Percentiles rank a stretch among this genome's conserved stretches.
phyloP scores from a whole-genome alignment of 768 basidiomycete genomes.

The Boletus reticuloceps region DNA sequence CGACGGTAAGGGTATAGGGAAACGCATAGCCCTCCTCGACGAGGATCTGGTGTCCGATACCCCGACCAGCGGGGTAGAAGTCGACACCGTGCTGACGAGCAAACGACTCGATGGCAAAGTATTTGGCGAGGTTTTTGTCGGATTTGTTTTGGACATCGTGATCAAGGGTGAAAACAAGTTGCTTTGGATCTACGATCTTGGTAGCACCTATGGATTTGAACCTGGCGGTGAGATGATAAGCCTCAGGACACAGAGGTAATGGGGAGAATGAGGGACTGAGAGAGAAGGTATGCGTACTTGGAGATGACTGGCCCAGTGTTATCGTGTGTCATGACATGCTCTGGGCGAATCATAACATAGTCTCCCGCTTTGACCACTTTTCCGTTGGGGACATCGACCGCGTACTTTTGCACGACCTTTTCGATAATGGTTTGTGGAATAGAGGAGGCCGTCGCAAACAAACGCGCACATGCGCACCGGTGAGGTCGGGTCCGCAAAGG shows the following conservation, averaged over 20 bases:
- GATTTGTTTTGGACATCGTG: slow-evolving; percentile 98
- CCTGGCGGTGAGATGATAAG: slow-evolving; percentile 38
- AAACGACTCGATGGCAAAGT: slow-evolving; percentile 87
- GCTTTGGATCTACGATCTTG: slow-evolving; percentile 71
- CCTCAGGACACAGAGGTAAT: not conserved
- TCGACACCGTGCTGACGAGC: slow-evolving; percentile 83
- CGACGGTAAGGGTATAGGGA: slow-evolving; percentile 92
- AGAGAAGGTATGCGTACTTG: slow-evolving; percentile 57
- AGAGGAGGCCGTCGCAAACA: slow-evolving; percentile 33
- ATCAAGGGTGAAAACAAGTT: slow-evolving; percentile 95
- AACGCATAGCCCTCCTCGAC: slow-evolving; percentile 99
- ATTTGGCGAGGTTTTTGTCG: slow-evolving; percentile 86
- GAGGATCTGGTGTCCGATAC: slow-evolving; percentile 96
- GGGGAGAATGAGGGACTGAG: not conserved
- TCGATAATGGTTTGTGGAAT: slow-evolving; percentile 89
- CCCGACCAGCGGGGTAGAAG: slow-evolving; percentile 96
- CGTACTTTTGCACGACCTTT: slow-evolving; percentile 96
- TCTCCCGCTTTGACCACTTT: slow-evolving; percentile 89
- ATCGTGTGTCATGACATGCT: slow-evolving; percentile 98
- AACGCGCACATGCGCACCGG: slow-evolving; percentile 11
- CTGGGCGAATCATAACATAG: slow-evolving; percentile 99
- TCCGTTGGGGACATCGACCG: slow-evolving; percentile 81
- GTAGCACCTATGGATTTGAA: slow-evolving; percentile 95
- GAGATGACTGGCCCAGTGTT: slow-evolving; percentile 98
- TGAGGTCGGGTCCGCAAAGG: slow-evolving; percentile 4